Percentiles rank a stretch among this genome's conserved stretches.
Evolutionary conservation across 1,284 basidiomycete genomes (phyloP).

Genomic region (Singerocomus inundabilis): DNA sequence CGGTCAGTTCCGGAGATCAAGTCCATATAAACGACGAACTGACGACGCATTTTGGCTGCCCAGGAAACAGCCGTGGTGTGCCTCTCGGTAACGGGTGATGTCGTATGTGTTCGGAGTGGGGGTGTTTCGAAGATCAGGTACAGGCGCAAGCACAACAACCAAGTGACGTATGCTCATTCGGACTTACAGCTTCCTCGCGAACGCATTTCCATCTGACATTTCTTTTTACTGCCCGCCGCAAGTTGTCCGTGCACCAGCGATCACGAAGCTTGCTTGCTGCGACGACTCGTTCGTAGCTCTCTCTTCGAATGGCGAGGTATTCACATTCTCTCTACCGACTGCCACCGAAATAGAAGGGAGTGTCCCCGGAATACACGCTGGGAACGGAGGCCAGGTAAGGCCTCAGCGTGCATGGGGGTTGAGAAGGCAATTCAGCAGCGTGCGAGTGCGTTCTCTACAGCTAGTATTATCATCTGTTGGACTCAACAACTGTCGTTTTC

Average conservation of each 20-base stretch:
- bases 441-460: conserved; percentile 49
- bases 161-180: conserved; percentile 15
- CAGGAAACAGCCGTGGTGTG: conserved; percentile 85
- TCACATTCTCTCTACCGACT: conserved; percentile 68
- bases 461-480: neutral
- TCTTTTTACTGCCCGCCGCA: conserved; percentile 80
- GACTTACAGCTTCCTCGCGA: conserved; percentile 58
- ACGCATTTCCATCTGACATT: conserved; percentile 71
- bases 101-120: conserved; percentile 83
- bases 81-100: conserved; percentile 72
- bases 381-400: conserved; percentile 43
- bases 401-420: conserved; percentile 93
- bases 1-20: conserved; percentile 47
- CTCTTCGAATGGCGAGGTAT: conserved; percentile 88
- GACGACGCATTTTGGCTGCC: conserved; percentile 2
- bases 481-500: neutral
- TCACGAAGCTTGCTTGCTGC: conserved; percentile 79
- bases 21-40: conserved; percentile 4
- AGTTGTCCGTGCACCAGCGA: conserved; percentile 64
- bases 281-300: conserved; percentile 86
- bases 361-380: conserved; percentile 27
- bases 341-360: conserved; percentile 31
- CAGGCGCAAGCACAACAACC: conserved; percentile 21
- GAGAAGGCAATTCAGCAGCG: conserved; percentile 83
- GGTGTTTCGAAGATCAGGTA: conserved; percentile 73